phyloP scores from a whole-genome alignment of 805 yeast species.

The Metschnikowia peoriensis region DNA sequence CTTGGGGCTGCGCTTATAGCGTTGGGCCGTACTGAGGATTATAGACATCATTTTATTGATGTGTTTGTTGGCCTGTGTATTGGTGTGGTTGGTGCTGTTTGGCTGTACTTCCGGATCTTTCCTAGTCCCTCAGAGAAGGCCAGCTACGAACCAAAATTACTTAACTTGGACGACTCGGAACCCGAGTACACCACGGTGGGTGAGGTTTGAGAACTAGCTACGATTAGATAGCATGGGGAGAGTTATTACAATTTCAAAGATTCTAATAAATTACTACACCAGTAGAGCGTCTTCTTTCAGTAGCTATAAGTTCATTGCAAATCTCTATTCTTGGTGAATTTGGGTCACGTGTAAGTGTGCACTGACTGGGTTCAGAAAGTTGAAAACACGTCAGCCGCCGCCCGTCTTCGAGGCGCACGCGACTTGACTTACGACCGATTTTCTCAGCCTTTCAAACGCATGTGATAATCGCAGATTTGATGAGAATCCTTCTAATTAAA shows the following conservation, averaged over 20 bases:
- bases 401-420: not conserved
- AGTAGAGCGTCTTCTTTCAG: too few species aligned
- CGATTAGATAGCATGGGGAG: not conserved
- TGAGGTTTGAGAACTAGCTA: constrained; percentile 6
- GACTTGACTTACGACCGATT: not conserved
- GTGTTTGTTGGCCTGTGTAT: constrained; percentile 68
- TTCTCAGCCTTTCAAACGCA: not conserved
- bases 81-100: constrained; percentile 61
- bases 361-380: not conserved
- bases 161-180: constrained; percentile 12
- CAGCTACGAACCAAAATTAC: constrained; percentile 42
- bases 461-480: not conserved
- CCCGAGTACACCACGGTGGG: constrained; percentile 15
- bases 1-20: constrained; percentile 77
- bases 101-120: constrained; percentile 54
- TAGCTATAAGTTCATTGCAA: too few species aligned
- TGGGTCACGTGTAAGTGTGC: not conserved
- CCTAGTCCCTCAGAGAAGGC: constrained; percentile 35
- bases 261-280: too few species aligned
- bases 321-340: not conserved
- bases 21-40: constrained; percentile 82
- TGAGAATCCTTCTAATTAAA: too few species aligned
- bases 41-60: constrained; percentile 90
- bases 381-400: not conserved
- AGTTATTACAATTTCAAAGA: not conserved